phyloP scores from a whole-genome alignment of 2,329 filamentous ascomycete genomes.

The Colletotrichum melonis region DNA sequence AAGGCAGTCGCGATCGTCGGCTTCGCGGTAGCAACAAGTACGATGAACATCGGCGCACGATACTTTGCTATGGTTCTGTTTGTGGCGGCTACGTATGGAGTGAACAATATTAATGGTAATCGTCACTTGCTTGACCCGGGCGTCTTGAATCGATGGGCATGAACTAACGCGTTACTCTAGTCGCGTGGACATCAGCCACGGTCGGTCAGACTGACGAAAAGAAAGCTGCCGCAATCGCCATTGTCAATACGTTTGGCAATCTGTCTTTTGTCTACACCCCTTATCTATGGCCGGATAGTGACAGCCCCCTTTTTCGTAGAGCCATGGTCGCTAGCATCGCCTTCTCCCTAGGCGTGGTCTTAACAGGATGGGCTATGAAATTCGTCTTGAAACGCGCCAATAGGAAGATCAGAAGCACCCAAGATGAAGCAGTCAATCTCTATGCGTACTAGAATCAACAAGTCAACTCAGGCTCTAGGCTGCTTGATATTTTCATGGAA shows the following conservation, averaged over 20 bases:
- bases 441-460: conserved; percentile 40
- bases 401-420: conserved; percentile 41
- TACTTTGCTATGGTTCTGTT: conserved; percentile 49
- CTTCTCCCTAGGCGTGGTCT: conserved; percentile 46
- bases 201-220: conserved; percentile 59
- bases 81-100: conserved; percentile 48
- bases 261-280: conserved; percentile 51
- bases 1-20: conserved; percentile 54
- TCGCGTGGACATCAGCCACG: conserved; percentile 53
- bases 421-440: conserved; percentile 40
- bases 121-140: too few species aligned
- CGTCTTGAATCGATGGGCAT: too few species aligned
- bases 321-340: conserved; percentile 32
- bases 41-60: conserved; percentile 43
- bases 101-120: conserved; percentile 52
- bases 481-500: too few species aligned
- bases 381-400: conserved; percentile 48
- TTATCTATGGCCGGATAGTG: conserved; percentile 51
- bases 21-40: conserved; percentile 44
- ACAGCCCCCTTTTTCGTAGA: conserved; percentile 38
- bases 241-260: conserved; percentile 51
- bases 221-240: conserved; percentile 55
- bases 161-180: background rate
- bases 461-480: too few species aligned
- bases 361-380: conserved; percentile 49